Percentiles rank a stretch among this genome's conserved stretches.
These are phyloP conservation scores for Sonneratia alba DNA, from an alignment of 345 rosid genomes.

Conservation along the genomic window DNA sequence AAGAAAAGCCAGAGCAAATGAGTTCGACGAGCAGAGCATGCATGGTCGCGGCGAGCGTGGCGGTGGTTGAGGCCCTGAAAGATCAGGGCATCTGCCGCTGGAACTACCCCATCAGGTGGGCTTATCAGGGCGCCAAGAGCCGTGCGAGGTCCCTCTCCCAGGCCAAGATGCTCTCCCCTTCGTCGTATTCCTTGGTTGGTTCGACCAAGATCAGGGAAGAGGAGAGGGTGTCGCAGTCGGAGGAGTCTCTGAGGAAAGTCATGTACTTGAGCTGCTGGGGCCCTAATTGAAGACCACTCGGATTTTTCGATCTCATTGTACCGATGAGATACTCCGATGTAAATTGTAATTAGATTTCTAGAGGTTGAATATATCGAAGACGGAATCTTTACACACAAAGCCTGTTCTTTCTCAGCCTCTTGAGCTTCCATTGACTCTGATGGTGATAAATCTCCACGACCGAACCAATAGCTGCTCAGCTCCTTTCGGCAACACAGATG, in stretches of 20 bases:
- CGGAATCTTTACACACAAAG: background rate
- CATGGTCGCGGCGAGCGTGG: slow-evolving; percentile 24
- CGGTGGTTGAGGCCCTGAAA: slow-evolving; percentile 30
- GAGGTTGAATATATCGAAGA: background rate
- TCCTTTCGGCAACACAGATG: background rate
- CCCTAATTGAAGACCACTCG: slow-evolving; percentile 12
- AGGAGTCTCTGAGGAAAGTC: slow-evolving; percentile 40
- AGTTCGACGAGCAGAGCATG: slow-evolving; percentile 27
- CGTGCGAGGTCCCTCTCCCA: slow-evolving; percentile 17
- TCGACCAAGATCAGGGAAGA: slow-evolving; percentile 1
- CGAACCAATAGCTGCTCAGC: background rate
- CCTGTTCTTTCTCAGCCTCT: too few species aligned
- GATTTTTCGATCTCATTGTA: background rate
- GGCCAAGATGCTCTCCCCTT: slow-evolving; percentile 20
- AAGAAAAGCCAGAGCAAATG: slow-evolving; percentile 12
- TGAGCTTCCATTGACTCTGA: too few species aligned
- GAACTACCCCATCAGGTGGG: slow-evolving; percentile 28
- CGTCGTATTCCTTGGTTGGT: slow-evolving; percentile 3
- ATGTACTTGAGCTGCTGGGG: slow-evolving; percentile 54
- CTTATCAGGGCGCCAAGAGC: slow-evolving; percentile 25
- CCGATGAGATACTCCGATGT: background rate
- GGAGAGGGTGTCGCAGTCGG: slow-evolving; percentile 19
- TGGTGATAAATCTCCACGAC: background rate
- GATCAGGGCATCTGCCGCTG: slow-evolving; percentile 34
- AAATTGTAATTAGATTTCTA: background rate